Conservation (phyloP, 176 grass and related monocot genomes). For the Rhynchospora tenuis region DNA sequence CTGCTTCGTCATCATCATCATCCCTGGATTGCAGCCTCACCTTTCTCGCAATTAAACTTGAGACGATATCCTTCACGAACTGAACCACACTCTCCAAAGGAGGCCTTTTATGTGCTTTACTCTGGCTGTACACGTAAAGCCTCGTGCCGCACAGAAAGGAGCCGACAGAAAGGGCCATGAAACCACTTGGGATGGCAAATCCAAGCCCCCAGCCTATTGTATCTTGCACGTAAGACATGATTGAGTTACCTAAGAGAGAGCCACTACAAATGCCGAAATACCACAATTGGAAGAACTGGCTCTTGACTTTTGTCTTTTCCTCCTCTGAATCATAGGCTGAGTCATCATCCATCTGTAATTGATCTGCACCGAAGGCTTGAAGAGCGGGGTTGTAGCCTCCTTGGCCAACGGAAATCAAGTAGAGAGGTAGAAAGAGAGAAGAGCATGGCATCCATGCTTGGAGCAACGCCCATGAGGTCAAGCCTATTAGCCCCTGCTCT, state of each 20-base stretch:
- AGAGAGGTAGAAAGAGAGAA: conserved; percentile 76
- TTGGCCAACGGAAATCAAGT: conserved; percentile 77
- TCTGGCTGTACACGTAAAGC: conserved; percentile 49
- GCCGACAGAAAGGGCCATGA: conserved; percentile 58
- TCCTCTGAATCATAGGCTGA: conserved; percentile 19
- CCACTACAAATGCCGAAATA: conserved; percentile 93
- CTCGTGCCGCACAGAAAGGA: conserved; percentile 51
- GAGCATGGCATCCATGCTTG: conserved; percentile 52
- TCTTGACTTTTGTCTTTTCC: conserved; percentile 55
- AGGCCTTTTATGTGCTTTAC: not conserved
- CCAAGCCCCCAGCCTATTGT: conserved; percentile 71
- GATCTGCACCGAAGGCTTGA: conserved; percentile 89
- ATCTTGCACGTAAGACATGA: conserved; percentile 80
- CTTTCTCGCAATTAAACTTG: conserved; percentile 8
- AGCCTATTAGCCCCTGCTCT: conserved; percentile 47
- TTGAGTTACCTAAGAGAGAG: conserved; percentile 76
- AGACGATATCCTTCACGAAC: conserved; percentile 26
- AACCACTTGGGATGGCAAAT: conserved; percentile 60
- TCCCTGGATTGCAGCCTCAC: conserved; percentile 28
- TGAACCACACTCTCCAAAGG: conserved; percentile 28
- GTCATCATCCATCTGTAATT: conserved; percentile 43
- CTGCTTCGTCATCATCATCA: conserved; percentile 16
- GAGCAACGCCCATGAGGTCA: conserved; percentile 65
- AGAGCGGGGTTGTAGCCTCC: conserved; percentile 74
- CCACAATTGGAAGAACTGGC: conserved; percentile 91